Base-by-base conservation (phyloP, 202 grass and related monocot species). In the Eragrostis tef region DNA sequence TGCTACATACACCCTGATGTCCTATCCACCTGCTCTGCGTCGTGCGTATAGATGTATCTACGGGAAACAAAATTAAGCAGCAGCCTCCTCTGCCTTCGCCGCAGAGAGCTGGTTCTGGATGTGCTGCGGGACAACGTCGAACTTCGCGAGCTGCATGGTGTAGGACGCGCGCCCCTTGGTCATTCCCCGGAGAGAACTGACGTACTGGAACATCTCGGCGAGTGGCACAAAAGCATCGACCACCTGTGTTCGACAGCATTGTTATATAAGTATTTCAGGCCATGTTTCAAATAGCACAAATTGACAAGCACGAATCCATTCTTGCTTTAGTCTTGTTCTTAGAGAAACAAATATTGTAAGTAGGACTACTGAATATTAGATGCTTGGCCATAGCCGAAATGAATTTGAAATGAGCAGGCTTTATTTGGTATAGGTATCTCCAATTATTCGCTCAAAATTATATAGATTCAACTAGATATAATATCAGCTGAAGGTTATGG, bases 161-260 rank as follows among this genome's bases (percentile, higher is more conserved):
- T 98, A 95, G 11, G 92, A 94, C 8, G 95, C 95, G 0, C 95
- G 92, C 17, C 95, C 95, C 87, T 98, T 98, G 22, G 92, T 95
- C 92, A 90, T 94, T 22, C 95, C 95, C 21, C 92, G 89, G 29
- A 95, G 92, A 21, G 83, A 87, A 75, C 96, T 98, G 29, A 95
- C 96, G 50, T 98, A 98, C 74, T 95, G 93, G 85, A 98, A 95
- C 96, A 98, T 98, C 87, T 95, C 96, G 25, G 96, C 96, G 44
- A 98, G 79, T 34, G 96, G 96, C 67, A 97, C 93, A 20, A 89
- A 84, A 11, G 88, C 70, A 87, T 98, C 96, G 47, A 98, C 85
- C 21, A 95, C 90, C 96, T 98, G 78, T 48, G 19, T 19, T 24
- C 44, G 68, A 86, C 16, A 83, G 19, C 51, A 82, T 59, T 16